A percentile compares a stretch with the other conserved stretches of the same genome.
These are phyloP conservation scores for Medicago ruthenica DNA, from an alignment of 306 rosid genomes.

Conservation along the genomic window DNA sequence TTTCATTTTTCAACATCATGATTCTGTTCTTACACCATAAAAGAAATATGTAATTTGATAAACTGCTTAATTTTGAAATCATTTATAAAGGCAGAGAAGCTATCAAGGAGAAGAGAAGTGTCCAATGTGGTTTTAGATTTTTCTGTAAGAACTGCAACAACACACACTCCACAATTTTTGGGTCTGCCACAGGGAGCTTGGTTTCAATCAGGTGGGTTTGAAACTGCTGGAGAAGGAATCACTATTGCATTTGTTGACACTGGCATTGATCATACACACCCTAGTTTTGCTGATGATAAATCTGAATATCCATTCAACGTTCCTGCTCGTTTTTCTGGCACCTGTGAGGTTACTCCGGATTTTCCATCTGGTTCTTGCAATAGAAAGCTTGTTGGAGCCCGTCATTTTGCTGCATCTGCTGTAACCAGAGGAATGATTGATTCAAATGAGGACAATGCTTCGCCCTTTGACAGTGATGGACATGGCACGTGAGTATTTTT, in stretches of 20 bases:
- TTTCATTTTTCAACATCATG: slow-evolving; percentile 13
- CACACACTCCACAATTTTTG: slow-evolving; percentile 89
- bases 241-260: slow-evolving; percentile 92
- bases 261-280: slow-evolving; percentile 94
- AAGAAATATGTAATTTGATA: slow-evolving; percentile 6
- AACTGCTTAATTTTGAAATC: slow-evolving; percentile 29
- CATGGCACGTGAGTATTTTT: slow-evolving; percentile 91
- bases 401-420: slow-evolving; percentile 95
- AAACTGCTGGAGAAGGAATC: slow-evolving; percentile 87
- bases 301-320: slow-evolving; percentile 59
- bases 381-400: slow-evolving; percentile 94
- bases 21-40: not conserved
- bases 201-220: slow-evolving; percentile 83
- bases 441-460: slow-evolving; percentile 78
- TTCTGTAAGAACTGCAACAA: slow-evolving; percentile 94
- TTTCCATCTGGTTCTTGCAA: slow-evolving; percentile 99
- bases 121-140: slow-evolving; percentile 83
- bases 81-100: slow-evolving; percentile 70
- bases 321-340: slow-evolving; percentile 80
- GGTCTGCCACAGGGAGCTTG: slow-evolving; percentile 95
- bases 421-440: slow-evolving; percentile 89
- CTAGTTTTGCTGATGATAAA: slow-evolving; percentile 73
- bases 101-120: slow-evolving; percentile 87
- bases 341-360: slow-evolving; percentile 88
- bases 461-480: slow-evolving; percentile 98